Base-by-base conservation (phyloP, 495 filamentous ascomycete genomes). In the Penicillium odoratum region DNA sequence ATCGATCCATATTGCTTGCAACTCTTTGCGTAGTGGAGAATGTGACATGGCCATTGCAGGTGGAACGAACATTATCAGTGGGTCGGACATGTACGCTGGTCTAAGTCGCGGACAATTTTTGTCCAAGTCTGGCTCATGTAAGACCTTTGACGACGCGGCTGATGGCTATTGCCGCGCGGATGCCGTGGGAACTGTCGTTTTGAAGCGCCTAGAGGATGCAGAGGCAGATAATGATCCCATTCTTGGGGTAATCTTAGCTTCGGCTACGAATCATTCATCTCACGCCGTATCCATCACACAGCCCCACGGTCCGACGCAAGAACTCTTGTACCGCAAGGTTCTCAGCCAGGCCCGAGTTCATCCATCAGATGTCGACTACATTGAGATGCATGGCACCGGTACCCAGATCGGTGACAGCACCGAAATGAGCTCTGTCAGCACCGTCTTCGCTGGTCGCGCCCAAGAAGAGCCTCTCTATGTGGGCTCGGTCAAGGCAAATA, bases 41-140 rank as follows among this genome's bases (percentile, higher is more conserved):
- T 87, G 85, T 62, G 85, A 91, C 66, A 88, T 84, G 28, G 89
- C 86, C 6, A 76, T 89, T n/a, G 87, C 85, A 51, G 90, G 90
- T 47, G 90, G 90, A 56, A 73, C 85, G 25, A 90, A 85, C 52
- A 68, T 81, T 3, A 73, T 89, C 69, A 90, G 83, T 10, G 85
- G 84, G 60, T 78, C 87, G 7, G 86, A 90, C 66, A 85, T 83
- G 74, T 90, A 86, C 68, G 73, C 85, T 7, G 87, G 87, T 33
- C 79, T 92, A 10, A 82, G 81, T 63, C 79, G 83, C 55, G 87
- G 83, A 3, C 82, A 89, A 67, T 89, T 89, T 73, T 68, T 89
- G 43, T 87, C 83, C 8, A 85, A 84, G 60, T 57, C 53, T 7
- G 58, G 61, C 5, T 54, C 78, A n/a, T 91, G 88, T 69, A 87